A percentile compares a stretch with the other conserved stretches of the same genome.
Conservation (phyloP, 1,284 basidiomycete genomes). For the Mycena citricolor region DNA sequence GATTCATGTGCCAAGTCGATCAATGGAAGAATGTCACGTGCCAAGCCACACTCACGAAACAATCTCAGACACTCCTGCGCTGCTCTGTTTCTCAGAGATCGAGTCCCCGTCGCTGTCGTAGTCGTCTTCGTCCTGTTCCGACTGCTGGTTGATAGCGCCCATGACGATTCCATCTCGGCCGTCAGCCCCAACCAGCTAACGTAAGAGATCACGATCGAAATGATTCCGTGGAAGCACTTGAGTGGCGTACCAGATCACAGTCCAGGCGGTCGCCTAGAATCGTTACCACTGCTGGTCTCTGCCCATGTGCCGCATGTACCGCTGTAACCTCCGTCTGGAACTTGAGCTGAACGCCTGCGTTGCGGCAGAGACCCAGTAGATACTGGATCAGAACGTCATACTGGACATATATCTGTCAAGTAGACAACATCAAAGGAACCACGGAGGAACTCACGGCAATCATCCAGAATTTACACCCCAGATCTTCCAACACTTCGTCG, state of each 20-base stretch:
- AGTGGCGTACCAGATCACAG: conserved; percentile 15
- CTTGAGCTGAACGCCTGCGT: conserved; percentile 6
- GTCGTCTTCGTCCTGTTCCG: conserved; percentile 4
- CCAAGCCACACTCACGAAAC: too few species aligned
- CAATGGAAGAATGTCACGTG: too few species aligned
- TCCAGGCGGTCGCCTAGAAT: conserved; percentile 3
- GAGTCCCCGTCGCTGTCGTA: not conserved
- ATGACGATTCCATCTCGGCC: conserved; percentile 13
- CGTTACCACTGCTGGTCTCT: conserved; percentile 7
- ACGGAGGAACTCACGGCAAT: conserved; percentile 1
- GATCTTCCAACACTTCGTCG: conserved; percentile 4
- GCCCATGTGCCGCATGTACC: not conserved
- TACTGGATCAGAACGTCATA: conserved; percentile 7
- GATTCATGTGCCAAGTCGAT: too few species aligned
- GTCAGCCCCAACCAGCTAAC: conserved; percentile 19
- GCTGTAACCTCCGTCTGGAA: conserved; percentile 8
- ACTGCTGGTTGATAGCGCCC: conserved; percentile 5
- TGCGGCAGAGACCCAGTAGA: conserved; percentile 7
- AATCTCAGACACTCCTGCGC: too few species aligned
- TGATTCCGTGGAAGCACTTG: too few species aligned
- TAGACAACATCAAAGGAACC: not conserved
- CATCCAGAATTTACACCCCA: conserved; percentile 14
- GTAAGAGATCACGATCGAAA: too few species aligned
- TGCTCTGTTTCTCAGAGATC: too few species aligned
- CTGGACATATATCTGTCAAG: not conserved